These are phyloP conservation scores for Bocquillonia castaneifolia DNA, from an alignment of 441 rosid species.

Conservation along the genomic window DNA sequence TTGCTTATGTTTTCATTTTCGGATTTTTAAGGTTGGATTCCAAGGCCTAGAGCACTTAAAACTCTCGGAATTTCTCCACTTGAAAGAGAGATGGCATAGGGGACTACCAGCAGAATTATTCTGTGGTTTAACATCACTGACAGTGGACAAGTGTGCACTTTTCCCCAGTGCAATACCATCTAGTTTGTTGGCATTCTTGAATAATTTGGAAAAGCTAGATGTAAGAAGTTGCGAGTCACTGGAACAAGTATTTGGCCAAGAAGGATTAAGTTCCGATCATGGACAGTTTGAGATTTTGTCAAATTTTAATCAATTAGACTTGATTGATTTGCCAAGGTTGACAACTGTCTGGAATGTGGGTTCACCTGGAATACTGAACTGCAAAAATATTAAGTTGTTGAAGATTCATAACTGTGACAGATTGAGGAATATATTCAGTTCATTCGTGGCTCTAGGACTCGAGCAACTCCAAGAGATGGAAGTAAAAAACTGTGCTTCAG, in stretches of 20 bases:
- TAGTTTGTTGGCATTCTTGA: neutral
- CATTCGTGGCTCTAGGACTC: neutral
- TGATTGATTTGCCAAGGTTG: slow-evolving; percentile 7
- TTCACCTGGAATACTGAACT: neutral
- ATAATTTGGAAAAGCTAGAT: neutral
- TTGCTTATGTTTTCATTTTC: neutral
- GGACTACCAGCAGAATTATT: slow-evolving; percentile 9
- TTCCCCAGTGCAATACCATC: slow-evolving; percentile 3
- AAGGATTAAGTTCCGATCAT: neutral
- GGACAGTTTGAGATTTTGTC: neutral
- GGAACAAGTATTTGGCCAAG: slow-evolving; percentile 12
- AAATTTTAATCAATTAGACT: neutral
- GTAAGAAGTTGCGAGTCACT: slow-evolving; percentile 9
- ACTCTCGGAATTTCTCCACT: slow-evolving; percentile 10
- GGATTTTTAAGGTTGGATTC: neutral
- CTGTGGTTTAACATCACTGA: neutral
- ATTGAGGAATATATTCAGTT: neutral
- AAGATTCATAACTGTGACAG: neutral
- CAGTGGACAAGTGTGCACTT: slow-evolving; percentile 2
- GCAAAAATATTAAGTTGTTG: neutral
- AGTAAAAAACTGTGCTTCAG: neutral
- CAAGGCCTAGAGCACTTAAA: neutral
- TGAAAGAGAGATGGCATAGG: slow-evolving; percentile 9
- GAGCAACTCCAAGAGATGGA: neutral
- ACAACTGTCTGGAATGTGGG: neutral